Evolutionary conservation across 2,329 filamentous ascomycete species (phyloP).

Genomic region (Xylogone sp.): DNA sequence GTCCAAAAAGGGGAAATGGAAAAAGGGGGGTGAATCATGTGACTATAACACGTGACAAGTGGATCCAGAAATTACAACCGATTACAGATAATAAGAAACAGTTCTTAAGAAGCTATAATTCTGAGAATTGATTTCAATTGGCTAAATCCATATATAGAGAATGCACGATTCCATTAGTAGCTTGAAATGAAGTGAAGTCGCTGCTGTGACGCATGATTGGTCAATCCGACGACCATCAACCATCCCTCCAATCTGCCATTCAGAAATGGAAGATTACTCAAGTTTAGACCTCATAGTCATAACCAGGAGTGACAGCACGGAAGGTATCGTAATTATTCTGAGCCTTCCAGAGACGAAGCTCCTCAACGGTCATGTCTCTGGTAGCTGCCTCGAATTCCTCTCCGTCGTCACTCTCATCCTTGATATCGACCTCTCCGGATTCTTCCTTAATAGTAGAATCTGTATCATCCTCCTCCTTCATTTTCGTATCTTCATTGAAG

Average conservation of each 20-base stretch:
- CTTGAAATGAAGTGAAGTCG: no score
- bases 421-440: slow-evolving; percentile 5
- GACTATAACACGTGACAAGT: no score
- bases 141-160: no score
- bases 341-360: slow-evolving; percentile 4
- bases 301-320: neutral
- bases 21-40: no score
- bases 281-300: neutral
- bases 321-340: slow-evolving; percentile 2
- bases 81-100: no score
- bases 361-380: slow-evolving; percentile 5
- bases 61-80: no score
- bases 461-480: neutral
- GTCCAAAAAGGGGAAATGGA: no score
- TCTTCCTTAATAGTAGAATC: neutral
- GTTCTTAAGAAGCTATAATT: no score
- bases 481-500: neutral
- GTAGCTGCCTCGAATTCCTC: slow-evolving; percentile 6
- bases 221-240: neutral
- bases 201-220: neutral
- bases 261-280: neutral
- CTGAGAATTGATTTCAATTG: no score
- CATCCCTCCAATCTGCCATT: neutral
- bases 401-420: slow-evolving; percentile 23
- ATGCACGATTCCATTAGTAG: no score